phyloP scores from a whole-genome alignment of 768 basidiomycete species.

The Mrakia blollopis region DNA sequence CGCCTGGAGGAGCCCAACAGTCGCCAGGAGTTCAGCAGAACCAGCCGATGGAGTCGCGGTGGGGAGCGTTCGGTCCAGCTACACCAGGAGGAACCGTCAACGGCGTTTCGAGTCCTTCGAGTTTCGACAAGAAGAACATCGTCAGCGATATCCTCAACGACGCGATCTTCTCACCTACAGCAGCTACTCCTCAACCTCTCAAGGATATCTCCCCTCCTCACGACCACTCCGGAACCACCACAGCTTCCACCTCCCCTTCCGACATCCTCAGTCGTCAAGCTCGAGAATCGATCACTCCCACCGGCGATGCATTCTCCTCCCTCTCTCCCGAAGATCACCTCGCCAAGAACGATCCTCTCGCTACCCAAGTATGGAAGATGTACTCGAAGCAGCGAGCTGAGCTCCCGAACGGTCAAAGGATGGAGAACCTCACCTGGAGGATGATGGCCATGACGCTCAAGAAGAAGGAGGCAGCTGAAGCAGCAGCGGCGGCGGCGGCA shows the following conservation, averaged over 20 bases:
- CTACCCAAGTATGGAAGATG: constrained; percentile 96
- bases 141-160: background rate
- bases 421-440: constrained; percentile 98
- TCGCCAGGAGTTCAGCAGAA: background rate
- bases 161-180: background rate
- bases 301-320: background rate
- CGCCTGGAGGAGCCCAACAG: background rate
- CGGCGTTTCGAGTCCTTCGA: background rate
- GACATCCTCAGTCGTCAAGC: background rate
- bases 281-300: constrained; percentile 4
- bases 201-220: background rate
- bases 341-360: constrained; percentile 71
- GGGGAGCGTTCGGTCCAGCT: background rate
- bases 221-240: background rate
- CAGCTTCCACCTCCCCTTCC: background rate
- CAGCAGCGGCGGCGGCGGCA: constrained; percentile 5
- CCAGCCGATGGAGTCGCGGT: constrained; percentile 2
- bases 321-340: background rate
- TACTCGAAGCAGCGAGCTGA: constrained; percentile 84
- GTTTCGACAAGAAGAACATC: constrained; percentile 10
- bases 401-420: constrained; percentile 83
- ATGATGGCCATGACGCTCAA: constrained; percentile 95
- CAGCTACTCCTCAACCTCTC: background rate
- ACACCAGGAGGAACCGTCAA: constrained; percentile 6
- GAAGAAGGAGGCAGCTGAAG: constrained; percentile 43